phyloP scores from a whole-genome alignment of 2,329 filamentous ascomycete genomes.

The Fusarium neocosmosporiellum region DNA sequence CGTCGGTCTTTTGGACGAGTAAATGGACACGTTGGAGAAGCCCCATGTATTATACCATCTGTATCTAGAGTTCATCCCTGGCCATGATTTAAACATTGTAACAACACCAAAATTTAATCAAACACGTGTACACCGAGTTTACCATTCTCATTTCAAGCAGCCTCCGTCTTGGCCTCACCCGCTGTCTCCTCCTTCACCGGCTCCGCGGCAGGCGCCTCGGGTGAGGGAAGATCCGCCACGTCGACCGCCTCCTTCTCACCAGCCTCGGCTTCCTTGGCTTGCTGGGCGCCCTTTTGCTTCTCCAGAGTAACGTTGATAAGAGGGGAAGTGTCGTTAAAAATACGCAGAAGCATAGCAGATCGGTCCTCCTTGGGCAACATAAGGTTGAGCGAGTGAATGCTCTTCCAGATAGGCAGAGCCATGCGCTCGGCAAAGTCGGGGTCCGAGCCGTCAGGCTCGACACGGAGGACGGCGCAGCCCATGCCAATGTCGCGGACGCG shows the following conservation, averaged over 20 bases:
- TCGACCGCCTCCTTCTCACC: slow-evolving; percentile 43
- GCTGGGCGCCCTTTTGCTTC: slow-evolving; percentile 58
- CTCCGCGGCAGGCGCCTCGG: slow-evolving; percentile 41
- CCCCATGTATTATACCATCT: slow-evolving; percentile 39
- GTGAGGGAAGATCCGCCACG: slow-evolving; percentile 53
- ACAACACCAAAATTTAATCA: slow-evolving; percentile 36
- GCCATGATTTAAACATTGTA: slow-evolving; percentile 33
- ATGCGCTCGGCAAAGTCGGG: slow-evolving; percentile 77
- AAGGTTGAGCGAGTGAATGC: slow-evolving; percentile 89
- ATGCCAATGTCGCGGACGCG: slow-evolving; percentile 82
- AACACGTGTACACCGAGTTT: slow-evolving; percentile 30
- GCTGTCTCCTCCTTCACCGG: slow-evolving; percentile 13
- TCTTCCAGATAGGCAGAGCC: slow-evolving; percentile 94
- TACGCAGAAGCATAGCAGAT: slow-evolving; percentile 87
- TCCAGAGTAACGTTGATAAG: slow-evolving; percentile 77
- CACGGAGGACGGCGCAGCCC: slow-evolving; percentile 90
- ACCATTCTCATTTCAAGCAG: slow-evolving; percentile 26
- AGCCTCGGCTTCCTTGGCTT: slow-evolving; percentile 47
- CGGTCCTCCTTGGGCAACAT: slow-evolving; percentile 99
- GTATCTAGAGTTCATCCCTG: slow-evolving; percentile 29
- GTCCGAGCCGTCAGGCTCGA: slow-evolving; percentile 78
- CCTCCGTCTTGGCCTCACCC: slow-evolving; percentile 23
- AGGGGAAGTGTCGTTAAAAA: slow-evolving; percentile 90
- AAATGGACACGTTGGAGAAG: slow-evolving; percentile 13
- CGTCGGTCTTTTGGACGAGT: slow-evolving; percentile 72